A percentile compares a stretch with the other conserved stretches of the same genome.
Evolutionary conservation across 2,329 filamentous ascomycete genomes (phyloP).

Genomic region (Phaeosphaeria sp.): DNA sequence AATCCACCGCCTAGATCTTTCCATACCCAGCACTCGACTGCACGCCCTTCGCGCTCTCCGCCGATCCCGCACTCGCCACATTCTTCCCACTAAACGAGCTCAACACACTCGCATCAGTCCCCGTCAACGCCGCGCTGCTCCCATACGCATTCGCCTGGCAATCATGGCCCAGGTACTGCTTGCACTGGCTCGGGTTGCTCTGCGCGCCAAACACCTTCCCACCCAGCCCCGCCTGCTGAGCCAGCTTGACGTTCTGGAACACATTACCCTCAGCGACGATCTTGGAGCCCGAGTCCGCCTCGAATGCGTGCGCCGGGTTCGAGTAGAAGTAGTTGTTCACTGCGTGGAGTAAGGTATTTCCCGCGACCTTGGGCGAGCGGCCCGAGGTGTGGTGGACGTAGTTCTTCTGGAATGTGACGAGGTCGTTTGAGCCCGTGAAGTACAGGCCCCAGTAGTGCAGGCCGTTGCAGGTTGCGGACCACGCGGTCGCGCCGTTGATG

Average conservation of each 20-base stretch:
- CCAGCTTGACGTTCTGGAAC: slow-evolving; percentile 60
- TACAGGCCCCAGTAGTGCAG: slow-evolving; percentile 68
- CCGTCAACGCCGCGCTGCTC: slow-evolving; percentile 32
- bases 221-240: slow-evolving; percentile 50
- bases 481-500: slow-evolving; percentile 62
- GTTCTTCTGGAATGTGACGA: slow-evolving; percentile 66
- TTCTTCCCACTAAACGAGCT: slow-evolving; percentile 61
- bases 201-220: slow-evolving; percentile 52
- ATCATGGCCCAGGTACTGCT: slow-evolving; percentile 54
- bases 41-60: slow-evolving; percentile 22
- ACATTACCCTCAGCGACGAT: slow-evolving; percentile 65
- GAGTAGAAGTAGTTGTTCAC: slow-evolving; percentile 69
- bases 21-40: slow-evolving; percentile 32
- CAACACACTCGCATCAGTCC: slow-evolving; percentile 58
- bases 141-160: slow-evolving; percentile 59
- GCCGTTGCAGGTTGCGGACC: slow-evolving; percentile 64
- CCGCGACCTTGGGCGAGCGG: slow-evolving; percentile 63
- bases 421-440: slow-evolving; percentile 63
- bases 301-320: slow-evolving; percentile 65
- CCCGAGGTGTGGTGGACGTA: slow-evolving; percentile 67
- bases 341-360: slow-evolving; percentile 65
- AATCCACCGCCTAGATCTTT: slow-evolving; percentile 33
- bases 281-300: slow-evolving; percentile 47
- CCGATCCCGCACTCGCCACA: slow-evolving; percentile 53
- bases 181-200: slow-evolving; percentile 48